Percentiles rank a stretch among this genome's conserved stretches.
Conservation (phyloP, 148 eudicot species). For the Simmondsia chinensis region DNA sequence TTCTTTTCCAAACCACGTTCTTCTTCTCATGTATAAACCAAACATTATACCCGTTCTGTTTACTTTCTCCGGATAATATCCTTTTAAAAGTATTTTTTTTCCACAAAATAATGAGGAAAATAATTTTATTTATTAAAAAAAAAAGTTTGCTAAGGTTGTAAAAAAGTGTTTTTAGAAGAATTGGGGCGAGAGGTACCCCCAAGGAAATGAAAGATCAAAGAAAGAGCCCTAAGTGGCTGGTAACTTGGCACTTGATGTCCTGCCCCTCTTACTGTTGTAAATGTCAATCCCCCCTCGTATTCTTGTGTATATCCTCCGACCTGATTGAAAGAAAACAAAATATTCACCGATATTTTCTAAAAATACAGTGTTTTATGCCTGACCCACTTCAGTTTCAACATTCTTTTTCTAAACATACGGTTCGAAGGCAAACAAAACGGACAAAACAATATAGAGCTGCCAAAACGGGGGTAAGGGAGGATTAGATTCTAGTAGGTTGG, state of each 20-base stretch:
- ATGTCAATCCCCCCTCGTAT: constrained; percentile 45
- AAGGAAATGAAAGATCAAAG: constrained; percentile 52
- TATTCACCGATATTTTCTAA: not conserved
- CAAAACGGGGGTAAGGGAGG: too few species aligned
- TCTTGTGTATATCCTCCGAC: constrained; percentile 63
- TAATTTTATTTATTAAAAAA: too few species aligned
- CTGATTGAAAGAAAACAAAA: constrained; percentile 10
- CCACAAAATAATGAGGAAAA: too few species aligned
- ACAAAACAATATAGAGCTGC: too few species aligned
- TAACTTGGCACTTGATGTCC: constrained; percentile 72
- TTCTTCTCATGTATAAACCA: too few species aligned
- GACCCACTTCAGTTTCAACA: not conserved
- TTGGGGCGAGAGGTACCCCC: constrained; percentile 43
- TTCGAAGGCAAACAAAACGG: too few species aligned
- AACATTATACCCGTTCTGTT: too few species aligned
- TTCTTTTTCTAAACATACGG: not conserved
- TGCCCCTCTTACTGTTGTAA: constrained; percentile 69
- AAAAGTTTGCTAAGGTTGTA: too few species aligned
- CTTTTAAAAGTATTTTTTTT: too few species aligned
- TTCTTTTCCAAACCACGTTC: too few species aligned
- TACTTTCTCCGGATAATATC: too few species aligned
- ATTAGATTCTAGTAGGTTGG: too few species aligned
- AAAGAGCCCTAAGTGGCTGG: constrained; percentile 45
- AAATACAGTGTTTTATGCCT: not conserved
- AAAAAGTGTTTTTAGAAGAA: constrained; percentile 11